A percentile compares a stretch with the other conserved stretches of the same genome.
These are phyloP conservation scores for Candida qinlingensis DNA, from an alignment of 805 yeast genomes.

Conservation along the genomic window DNA sequence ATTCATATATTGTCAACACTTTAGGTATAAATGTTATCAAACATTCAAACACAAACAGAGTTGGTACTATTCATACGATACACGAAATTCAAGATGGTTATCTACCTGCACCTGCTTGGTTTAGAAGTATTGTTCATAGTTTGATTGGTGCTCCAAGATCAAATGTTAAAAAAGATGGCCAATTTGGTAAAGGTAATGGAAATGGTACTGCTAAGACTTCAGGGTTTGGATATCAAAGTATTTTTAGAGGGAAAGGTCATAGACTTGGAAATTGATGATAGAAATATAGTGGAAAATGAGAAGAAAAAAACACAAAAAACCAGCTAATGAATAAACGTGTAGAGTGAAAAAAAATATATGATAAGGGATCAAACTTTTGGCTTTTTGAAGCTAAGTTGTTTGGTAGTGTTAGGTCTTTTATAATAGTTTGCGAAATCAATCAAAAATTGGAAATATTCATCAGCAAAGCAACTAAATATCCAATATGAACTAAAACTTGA, in stretches of 20 bases:
- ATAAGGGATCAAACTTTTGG: not conserved
- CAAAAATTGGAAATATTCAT: conserved; percentile 16
- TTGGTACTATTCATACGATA: conserved; percentile 26
- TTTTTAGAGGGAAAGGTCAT: conserved; percentile 35
- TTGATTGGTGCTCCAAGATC: conserved; percentile 11
- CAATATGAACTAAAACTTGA: conserved; percentile 17
- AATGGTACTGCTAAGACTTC: conserved; percentile 14
- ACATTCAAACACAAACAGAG: conserved; percentile 24
- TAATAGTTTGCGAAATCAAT: conserved; percentile 14
- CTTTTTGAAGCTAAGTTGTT: not conserved
- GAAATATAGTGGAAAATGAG: not conserved
- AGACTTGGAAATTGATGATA: conserved; percentile 27
- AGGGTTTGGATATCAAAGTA: conserved; percentile 7
- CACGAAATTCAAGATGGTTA: conserved; percentile 45
- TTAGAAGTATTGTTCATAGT: conserved; percentile 25
- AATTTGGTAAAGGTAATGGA: not conserved
- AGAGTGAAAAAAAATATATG: too few species aligned
- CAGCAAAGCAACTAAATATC: conserved; percentile 18
- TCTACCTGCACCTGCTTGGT: conserved; percentile 50
- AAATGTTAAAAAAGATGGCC: conserved; percentile 8
- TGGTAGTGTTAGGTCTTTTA: conserved; percentile 5
- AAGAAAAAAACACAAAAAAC: too few species aligned
- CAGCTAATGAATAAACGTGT: too few species aligned
- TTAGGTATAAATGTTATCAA: conserved; percentile 19
- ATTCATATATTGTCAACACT: conserved; percentile 22